Base-by-base conservation (phyloP, 768 basidiomycete genomes). In the Rhizopogon vinicolor region DNA sequence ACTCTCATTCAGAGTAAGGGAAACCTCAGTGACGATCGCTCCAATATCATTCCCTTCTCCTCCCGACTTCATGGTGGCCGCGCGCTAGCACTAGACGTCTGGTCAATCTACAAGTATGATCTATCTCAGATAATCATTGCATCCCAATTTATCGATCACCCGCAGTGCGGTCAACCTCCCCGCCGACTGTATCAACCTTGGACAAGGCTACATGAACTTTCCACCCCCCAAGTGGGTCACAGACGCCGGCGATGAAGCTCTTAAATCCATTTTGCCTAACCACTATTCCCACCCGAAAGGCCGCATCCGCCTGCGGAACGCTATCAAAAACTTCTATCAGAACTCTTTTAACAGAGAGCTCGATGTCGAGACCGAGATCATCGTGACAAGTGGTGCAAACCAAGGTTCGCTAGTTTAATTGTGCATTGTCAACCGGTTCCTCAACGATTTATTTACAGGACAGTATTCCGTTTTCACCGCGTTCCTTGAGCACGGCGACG, bases 381-480 rank as follows among this genome's bases (percentile, higher is more conserved):
- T 95, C 18, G 89, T 98, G 44, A 94, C 95, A 2, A 96, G 95
- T 62, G 97, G 97, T 35, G 96, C 96, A 7, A 98, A 98, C 69
- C 92, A 96, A 82, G 96, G 95, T 89, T 55, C 69, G 58, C 43
- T 33, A 25, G 31, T 19, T 3, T 29, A 8, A 12, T 22, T 58
- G 25, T 52, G 22, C 42, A 41, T 25, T 25, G 3, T 5, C 4
- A 5, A 25, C 4, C 25, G 13, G 13, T 14, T 29, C 18, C 45
- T 63, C 51, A 61, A 43, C 6, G 13, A 3, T 49, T 57, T 29
- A 18, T 28, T 10, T 6, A 25, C 68, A 93, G 95, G 96, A 25
- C 90, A 93, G 78, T 98, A 96, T 70, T 84, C 95, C 50, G 91
- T 94, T 51, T 91, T 96, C 63, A 83, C 86, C 10, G 97, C 97